These are phyloP conservation scores for Cordyceps tenuipes DNA, from an alignment of 2,329 filamentous ascomycete species.

Conservation along the genomic window DNA sequence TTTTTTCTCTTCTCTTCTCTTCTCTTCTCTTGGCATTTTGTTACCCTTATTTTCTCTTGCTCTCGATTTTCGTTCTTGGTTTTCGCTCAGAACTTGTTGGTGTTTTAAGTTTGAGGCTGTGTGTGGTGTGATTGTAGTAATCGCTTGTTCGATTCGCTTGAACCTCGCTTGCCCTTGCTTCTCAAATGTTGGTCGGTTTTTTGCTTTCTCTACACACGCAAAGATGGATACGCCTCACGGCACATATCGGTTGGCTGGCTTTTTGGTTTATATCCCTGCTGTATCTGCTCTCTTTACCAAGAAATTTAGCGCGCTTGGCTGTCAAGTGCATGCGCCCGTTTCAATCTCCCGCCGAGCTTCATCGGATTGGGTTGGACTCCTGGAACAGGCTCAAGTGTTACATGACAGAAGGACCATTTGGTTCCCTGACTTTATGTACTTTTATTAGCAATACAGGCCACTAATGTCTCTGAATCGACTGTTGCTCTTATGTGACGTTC, in stretches of 20 bases:
- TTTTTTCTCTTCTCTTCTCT: background rate
- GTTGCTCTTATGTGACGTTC: background rate
- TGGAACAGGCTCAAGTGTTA: background rate
- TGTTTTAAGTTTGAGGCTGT: conserved; percentile 12
- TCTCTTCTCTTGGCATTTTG: conserved; percentile 7
- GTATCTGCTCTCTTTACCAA: conserved; percentile 1
- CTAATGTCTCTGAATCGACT: background rate
- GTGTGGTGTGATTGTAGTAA: background rate
- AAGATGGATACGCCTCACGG: conserved; percentile 33
- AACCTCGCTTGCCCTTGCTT: background rate
- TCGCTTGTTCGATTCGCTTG: background rate
- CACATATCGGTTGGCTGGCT: conserved; percentile 16
- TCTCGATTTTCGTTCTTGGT: conserved; percentile 4
- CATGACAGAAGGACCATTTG: background rate
- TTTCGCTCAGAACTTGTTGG: conserved; percentile 10
- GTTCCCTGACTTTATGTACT: background rate
- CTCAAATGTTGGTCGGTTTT: background rate
- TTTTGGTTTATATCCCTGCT: conserved; percentile 1
- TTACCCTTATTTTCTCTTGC: background rate
- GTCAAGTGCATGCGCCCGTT: background rate
- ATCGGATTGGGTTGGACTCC: background rate
- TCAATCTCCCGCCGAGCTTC: background rate
- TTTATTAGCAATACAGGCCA: conserved; percentile 8
- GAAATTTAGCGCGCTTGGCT: background rate
- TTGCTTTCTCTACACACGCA: conserved; percentile 17